Conservation (phyloP, 768 basidiomycete genomes). For the Leccinum rimulosum region DNA sequence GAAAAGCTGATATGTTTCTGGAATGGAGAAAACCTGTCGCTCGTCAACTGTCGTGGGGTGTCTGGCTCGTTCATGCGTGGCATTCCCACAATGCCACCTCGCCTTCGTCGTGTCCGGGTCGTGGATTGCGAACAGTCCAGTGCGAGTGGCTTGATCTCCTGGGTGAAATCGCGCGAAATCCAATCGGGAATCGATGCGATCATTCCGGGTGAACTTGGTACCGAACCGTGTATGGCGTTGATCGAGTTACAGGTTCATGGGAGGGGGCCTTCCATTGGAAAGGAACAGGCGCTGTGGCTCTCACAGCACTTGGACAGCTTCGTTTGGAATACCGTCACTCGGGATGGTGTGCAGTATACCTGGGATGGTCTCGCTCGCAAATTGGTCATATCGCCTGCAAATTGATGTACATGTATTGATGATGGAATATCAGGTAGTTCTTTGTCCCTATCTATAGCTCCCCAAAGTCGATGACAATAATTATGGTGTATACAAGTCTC, state of each 20-base stretch:
- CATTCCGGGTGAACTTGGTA: not conserved
- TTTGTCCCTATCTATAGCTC: not conserved
- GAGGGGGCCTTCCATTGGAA: not conserved
- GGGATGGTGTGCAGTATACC: constrained; percentile 2
- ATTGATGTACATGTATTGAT: not conserved
- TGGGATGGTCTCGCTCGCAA: not conserved
- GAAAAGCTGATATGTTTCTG: constrained; percentile 5
- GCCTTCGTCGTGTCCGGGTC: constrained; percentile 4
- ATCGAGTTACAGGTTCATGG: constrained; percentile 6
- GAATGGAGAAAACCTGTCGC: constrained; percentile 8
- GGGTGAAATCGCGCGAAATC: constrained; percentile 4
- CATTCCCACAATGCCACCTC: not conserved
- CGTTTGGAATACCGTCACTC: constrained; percentile 5
- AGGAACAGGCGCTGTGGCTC: constrained; percentile 6
- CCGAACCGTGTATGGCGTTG: constrained; percentile 3
- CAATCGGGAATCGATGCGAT: constrained; percentile 1
- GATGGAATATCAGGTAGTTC: not conserved
- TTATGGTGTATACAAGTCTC: not conserved
- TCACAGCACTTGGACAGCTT: constrained; percentile 3
- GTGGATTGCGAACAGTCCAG: constrained; percentile 6
- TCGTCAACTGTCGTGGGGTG: constrained; percentile 6
- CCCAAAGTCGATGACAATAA: no score
- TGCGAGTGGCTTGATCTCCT: not conserved
- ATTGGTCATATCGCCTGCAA: not conserved
- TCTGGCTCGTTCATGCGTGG: constrained; percentile 4